Base-by-base conservation (phyloP, 345 rosid species). In the Citrus inodora region DNA sequence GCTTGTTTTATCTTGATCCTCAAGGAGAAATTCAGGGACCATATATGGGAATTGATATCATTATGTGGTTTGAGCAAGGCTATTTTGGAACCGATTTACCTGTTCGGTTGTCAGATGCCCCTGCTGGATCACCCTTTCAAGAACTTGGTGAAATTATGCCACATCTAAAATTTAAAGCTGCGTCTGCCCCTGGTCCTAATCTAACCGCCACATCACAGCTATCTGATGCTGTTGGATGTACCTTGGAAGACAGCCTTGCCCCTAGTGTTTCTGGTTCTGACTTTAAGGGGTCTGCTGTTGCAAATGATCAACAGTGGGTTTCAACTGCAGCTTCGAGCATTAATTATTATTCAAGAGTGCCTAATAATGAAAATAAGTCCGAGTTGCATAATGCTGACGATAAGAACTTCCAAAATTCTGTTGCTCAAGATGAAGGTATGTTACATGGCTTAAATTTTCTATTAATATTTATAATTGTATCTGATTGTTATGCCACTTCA, bases 1-100 rank as follows among this genome's bases (percentile, higher is more conserved):
- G 79, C 84, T 88, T 95, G 81, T 87, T 69, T 82, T 95, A 95
- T 82, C 84, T 91, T 80, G 98, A 95, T 89, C 98, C 98, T 82
- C 92, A 91, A 81, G 95, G 97, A 70, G 87, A 76, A 37, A 86
- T 87, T 69, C 97, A 95, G 87, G 98, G 98, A 76, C 98, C 98
- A 14, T 93, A 89, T 77, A 82, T 86, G 69, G 97, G 97, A 70
- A 81, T 89, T 38, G 97, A 93, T 83, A 91, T 95, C 76, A 85
- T 93, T 61, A 83, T 87, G 48, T 95, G 98, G 98, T 89, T 90
- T 86, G 95, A 90, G 75, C 95, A 95, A 85, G 98, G 98, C 2
- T 95, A 92, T 84, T 95, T 95, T 84, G 97, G 95, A 40, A 84
- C 87, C 42, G 98, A 95, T 78, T 89, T 95, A 81, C 94, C 85